Conservation (phyloP, 306 rosid species). For the Fragaria ananassa region DNA sequence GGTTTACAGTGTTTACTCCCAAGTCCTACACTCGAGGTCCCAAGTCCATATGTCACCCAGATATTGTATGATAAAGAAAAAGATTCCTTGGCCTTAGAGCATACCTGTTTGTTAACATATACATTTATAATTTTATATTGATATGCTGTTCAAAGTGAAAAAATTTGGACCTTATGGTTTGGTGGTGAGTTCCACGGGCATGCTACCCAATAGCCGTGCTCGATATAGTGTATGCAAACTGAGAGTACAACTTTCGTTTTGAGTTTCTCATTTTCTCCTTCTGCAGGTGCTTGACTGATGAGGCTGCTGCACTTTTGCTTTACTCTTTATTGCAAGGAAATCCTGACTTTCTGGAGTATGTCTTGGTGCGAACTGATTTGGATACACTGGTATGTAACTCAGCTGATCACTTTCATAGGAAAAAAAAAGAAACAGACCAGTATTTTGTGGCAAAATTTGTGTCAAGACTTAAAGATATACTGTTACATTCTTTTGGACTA, state of each 20-base stretch:
- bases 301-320: constrained; percentile 86
- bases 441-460: neutral
- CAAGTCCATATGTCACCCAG: neutral
- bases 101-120: neutral
- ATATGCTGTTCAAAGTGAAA: neutral
- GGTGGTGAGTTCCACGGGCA: neutral
- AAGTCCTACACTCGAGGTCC: neutral
- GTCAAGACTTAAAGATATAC: neutral
- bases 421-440: neutral
- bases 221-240: neutral
- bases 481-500: neutral
- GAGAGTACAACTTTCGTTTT: constrained; percentile 3
- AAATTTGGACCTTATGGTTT: neutral
- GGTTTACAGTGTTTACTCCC: neutral
- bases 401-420: constrained; percentile 20
- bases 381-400: constrained; percentile 82
- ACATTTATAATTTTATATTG: neutral
- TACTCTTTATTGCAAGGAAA: constrained; percentile 95
- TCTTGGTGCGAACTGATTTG: constrained; percentile 96
- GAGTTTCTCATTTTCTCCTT: constrained; percentile 20
- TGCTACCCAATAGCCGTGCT: neutral
- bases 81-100: neutral
- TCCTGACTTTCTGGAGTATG: constrained; percentile 88
- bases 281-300: constrained; percentile 86
- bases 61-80: neutral